Percentiles rank a stretch among this genome's conserved stretches.
phyloP scores from a whole-genome alignment of 2,329 filamentous ascomycete genomes.

The Penicillium sp. region DNA sequence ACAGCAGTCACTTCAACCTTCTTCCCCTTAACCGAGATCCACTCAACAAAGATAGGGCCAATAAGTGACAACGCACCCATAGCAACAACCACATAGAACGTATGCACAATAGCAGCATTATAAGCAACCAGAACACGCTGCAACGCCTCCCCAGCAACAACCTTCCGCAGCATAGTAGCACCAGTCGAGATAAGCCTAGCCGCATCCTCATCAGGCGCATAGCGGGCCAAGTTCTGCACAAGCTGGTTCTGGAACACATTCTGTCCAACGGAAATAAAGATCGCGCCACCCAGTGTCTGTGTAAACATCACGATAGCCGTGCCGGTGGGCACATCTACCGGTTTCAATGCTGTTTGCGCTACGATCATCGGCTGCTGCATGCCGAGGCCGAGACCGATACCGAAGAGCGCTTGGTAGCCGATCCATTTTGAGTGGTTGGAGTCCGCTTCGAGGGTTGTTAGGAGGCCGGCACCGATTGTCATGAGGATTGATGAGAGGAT shows the following conservation, averaged over 20 bases:
- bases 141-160: conserved; percentile 28
- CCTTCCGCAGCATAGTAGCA: conserved; percentile 37
- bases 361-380: conserved; percentile 38
- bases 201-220: conserved; percentile 29
- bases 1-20: conserved; percentile 26
- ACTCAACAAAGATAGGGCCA: conserved; percentile 38
- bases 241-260: conserved; percentile 41
- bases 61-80: conserved; percentile 37
- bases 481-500: conserved; percentile 32
- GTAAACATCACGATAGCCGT: conserved; percentile 37
- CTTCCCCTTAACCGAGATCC: conserved; percentile 41
- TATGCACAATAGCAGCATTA: conserved; percentile 37
- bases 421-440: conserved; percentile 37
- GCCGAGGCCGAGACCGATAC: conserved; percentile 37
- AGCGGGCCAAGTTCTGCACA: conserved; percentile 22
- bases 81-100: conserved; percentile 40
- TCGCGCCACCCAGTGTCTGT: conserved; percentile 38
- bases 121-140: conserved; percentile 35
- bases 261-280: conserved; percentile 39
- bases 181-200: conserved; percentile 32
- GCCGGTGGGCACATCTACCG: conserved; percentile 35
- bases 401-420: conserved; percentile 39
- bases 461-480: conserved; percentile 35
- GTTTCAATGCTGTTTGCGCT: conserved; percentile 33
- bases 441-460: conserved; percentile 35